Conservation (phyloP, 2,329 filamentous ascomycete genomes). For the Xylariaceae sp. region DNA sequence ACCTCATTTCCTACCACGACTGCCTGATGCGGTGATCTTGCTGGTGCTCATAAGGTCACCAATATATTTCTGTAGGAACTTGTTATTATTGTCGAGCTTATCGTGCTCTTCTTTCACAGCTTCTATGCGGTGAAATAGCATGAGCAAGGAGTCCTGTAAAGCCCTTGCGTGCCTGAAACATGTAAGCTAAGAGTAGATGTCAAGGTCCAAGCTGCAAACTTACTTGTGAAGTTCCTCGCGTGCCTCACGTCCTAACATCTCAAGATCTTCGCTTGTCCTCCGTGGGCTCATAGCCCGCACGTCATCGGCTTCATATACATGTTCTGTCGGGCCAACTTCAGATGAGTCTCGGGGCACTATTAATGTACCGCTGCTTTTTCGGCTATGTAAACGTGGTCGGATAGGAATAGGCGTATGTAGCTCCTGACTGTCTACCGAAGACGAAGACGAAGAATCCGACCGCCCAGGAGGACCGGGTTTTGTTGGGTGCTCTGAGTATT, state of each 20-base stretch:
- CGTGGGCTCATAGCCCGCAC: conserved; percentile 94
- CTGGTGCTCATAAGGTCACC: conserved; percentile 91
- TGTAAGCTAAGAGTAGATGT: conserved; percentile 4
- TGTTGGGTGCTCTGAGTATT: conserved; percentile 20
- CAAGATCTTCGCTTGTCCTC: conserved; percentile 87
- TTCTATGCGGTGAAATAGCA: conserved; percentile 92
- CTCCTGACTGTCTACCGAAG: conserved; percentile 37
- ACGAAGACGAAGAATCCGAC: conserved; percentile 41
- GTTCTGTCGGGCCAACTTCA: conserved; percentile 73
- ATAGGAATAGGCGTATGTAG: conserved; percentile 59
- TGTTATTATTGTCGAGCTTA: conserved; percentile 96
- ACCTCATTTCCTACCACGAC: conserved; percentile 59
- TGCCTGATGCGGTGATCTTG: conserved; percentile 68
- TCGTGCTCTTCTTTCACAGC: conserved; percentile 93
- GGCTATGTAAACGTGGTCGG: conserved; percentile 72
- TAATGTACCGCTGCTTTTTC: conserved; percentile 82
- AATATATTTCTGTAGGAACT: conserved; percentile 97
- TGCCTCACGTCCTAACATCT: conserved; percentile 84
- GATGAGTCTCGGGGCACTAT: conserved; percentile 80
- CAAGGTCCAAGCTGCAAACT: conserved; percentile 29
- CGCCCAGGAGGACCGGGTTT: conserved; percentile 37
- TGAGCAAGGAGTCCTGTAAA: conserved; percentile 86
- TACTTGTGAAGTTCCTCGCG: conserved; percentile 68
- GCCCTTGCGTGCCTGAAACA: conserved; percentile 78
- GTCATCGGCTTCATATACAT: conserved; percentile 83